Evolutionary conservation across 192 early-diverging fungal species (phyloP).

Genomic region (Linnemannia exigua): DNA sequence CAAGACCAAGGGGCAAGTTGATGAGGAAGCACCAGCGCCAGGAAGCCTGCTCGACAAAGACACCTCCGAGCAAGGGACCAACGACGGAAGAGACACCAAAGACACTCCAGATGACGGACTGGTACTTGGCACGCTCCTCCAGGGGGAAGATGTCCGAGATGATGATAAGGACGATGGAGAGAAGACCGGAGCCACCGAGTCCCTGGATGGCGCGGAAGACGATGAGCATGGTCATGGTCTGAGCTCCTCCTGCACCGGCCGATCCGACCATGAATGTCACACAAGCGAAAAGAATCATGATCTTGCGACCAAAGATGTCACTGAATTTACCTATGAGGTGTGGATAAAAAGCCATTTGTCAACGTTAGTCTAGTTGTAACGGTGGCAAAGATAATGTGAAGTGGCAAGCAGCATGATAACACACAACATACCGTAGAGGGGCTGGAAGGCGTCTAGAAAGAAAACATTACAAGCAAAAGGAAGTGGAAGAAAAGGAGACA

Average conservation of each 20-base stretch:
- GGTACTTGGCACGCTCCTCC: constrained; percentile 87
- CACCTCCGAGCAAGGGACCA: constrained; percentile 89
- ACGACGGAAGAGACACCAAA: constrained; percentile 84
- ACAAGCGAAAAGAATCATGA: constrained; percentile 79
- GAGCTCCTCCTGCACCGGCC: constrained; percentile 82
- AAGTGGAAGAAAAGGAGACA: not conserved
- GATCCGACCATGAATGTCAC: constrained; percentile 85
- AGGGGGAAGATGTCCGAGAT: constrained; percentile 87
- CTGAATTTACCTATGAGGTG: constrained; percentile 71
- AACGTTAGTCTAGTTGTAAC: not conserved
- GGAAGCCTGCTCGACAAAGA: constrained; percentile 76
- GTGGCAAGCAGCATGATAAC: too few relatives aligned
- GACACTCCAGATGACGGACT: constrained; percentile 81
- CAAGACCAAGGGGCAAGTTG: constrained; percentile 85
- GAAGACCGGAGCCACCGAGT: constrained; percentile 85
- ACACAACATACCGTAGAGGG: constrained; percentile 20
- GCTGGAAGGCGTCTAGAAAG: constrained; percentile 29
- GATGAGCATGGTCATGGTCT: constrained; percentile 73
- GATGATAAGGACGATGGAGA: constrained; percentile 84
- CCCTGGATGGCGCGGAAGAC: constrained; percentile 83
- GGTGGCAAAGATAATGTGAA: too few relatives aligned
- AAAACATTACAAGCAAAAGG: not conserved
- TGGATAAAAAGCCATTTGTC: not conserved
- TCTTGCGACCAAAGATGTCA: constrained; percentile 91
- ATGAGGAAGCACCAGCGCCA: constrained; percentile 88